phyloP scores from a whole-genome alignment of 306 rosid genomes.

The Malus sieversii region DNA sequence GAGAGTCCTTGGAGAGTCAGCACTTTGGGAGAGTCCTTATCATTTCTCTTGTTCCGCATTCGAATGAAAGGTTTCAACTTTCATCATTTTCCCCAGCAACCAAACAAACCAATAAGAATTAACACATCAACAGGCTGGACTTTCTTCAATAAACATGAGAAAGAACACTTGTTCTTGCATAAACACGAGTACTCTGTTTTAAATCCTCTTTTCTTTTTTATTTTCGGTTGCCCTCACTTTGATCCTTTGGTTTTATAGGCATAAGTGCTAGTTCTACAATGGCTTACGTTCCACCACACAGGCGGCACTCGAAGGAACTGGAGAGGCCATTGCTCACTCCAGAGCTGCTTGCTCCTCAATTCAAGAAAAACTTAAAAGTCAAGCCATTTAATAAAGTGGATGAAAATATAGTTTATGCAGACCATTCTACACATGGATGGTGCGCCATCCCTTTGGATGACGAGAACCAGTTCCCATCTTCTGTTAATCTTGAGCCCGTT shows the following conservation, averaged over 20 bases:
- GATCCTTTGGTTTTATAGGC: neutral
- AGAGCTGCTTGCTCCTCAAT: slow-evolving; percentile 24
- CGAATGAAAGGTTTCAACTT: neutral
- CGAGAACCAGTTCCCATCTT: slow-evolving; percentile 17
- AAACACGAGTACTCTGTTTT: neutral
- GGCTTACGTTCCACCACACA: slow-evolving; percentile 60
- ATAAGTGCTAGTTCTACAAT: neutral
- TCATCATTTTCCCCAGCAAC: neutral
- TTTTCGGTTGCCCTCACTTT: neutral
- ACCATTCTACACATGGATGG: slow-evolving; percentile 15
- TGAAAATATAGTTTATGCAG: slow-evolving; percentile 8
- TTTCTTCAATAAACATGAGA: neutral
- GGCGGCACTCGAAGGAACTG: slow-evolving; percentile 28
- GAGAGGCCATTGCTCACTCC: slow-evolving; percentile 18
- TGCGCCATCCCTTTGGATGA: slow-evolving; percentile 25
- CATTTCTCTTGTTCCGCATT: too few relatives aligned
- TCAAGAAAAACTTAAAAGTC: neutral
- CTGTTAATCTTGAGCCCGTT: slow-evolving; percentile 21
- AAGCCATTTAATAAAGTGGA: neutral
- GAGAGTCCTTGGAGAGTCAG: too few relatives aligned
- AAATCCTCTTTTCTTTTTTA: too few relatives aligned
- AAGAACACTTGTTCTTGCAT: neutral
- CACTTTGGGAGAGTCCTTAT: too few relatives aligned
- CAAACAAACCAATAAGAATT: neutral
- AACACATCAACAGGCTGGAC: neutral